Conservation (phyloP, 345 rosid genomes). For the Jatropha curcas region DNA sequence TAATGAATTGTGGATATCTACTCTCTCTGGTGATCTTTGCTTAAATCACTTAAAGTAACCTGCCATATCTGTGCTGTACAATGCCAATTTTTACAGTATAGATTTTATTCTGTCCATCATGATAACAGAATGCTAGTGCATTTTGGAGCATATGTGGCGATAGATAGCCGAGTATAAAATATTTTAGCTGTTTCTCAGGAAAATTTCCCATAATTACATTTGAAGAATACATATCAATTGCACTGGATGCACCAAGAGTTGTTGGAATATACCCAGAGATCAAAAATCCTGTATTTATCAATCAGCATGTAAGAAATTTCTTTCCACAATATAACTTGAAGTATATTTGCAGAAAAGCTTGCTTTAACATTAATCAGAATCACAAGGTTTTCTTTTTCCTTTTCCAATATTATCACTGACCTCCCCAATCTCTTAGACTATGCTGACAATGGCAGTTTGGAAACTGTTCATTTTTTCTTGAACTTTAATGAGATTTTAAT, state of each 20-base stretch:
- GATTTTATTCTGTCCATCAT: neutral
- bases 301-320: constrained; percentile 62
- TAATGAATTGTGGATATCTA: too few species aligned
- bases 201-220: constrained; percentile 77
- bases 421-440: neutral
- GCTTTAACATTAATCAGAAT: constrained; percentile 1
- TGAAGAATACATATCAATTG: constrained; percentile 85
- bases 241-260: constrained; percentile 75
- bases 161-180: constrained; percentile 6
- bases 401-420: neutral
- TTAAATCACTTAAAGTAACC: neutral
- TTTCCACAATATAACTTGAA: neutral
- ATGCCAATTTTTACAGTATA: neutral
- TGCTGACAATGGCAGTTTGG: neutral
- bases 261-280: constrained; percentile 99
- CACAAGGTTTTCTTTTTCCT: neutral
- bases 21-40: neutral
- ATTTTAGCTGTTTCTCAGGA: constrained; percentile 50
- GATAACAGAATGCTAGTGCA: neutral
- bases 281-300: constrained; percentile 83
- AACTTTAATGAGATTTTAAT: neutral
- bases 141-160: neutral
- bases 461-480: neutral
- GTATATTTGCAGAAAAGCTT: neutral
- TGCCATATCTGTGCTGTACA: neutral